phyloP scores from a whole-genome alignment of 2,329 filamentous ascomycete genomes.

The Beauveria pseudobassiana region DNA sequence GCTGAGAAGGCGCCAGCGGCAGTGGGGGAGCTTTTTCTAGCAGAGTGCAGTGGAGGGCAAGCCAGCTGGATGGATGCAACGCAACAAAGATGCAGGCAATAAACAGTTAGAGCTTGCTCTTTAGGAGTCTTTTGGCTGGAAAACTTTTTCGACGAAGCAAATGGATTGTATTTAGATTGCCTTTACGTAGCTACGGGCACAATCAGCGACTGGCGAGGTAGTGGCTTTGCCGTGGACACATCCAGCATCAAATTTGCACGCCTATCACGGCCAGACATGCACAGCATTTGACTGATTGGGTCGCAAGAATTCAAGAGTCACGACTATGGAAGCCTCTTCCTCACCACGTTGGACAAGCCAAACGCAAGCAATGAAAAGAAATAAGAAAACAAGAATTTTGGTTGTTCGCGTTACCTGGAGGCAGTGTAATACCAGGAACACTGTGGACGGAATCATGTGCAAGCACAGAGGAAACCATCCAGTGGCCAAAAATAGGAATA shows the following conservation, averaged over 20 bases:
- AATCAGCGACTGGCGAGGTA: background rate
- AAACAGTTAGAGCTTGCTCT: background rate
- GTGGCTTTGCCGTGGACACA: too few species aligned
- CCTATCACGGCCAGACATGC: too few species aligned
- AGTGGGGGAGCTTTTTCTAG: constrained; percentile 19
- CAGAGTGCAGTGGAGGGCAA: constrained; percentile 13
- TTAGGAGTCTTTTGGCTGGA: too few species aligned
- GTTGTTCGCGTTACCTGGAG: constrained; percentile 35
- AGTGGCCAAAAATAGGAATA: constrained; percentile 58
- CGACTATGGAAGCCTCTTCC: constrained; percentile 22
- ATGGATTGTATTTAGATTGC: background rate
- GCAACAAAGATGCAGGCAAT: background rate
- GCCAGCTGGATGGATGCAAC: background rate
- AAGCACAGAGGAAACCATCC: constrained; percentile 33
- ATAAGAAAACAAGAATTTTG: constrained; percentile 12
- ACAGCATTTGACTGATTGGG: too few species aligned
- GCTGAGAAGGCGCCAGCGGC: background rate
- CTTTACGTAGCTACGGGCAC: background rate
- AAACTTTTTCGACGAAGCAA: too few species aligned
- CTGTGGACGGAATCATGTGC: constrained; percentile 32
- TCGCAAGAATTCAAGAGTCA: too few species aligned
- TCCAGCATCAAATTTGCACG: background rate
- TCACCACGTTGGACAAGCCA: constrained; percentile 31
- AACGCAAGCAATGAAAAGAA: constrained; percentile 32
- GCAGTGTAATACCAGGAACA: constrained; percentile 40